Evolutionary conservation across 2,329 filamentous ascomycete genomes (phyloP).

Genomic region (Fusarium nematophilum): DNA sequence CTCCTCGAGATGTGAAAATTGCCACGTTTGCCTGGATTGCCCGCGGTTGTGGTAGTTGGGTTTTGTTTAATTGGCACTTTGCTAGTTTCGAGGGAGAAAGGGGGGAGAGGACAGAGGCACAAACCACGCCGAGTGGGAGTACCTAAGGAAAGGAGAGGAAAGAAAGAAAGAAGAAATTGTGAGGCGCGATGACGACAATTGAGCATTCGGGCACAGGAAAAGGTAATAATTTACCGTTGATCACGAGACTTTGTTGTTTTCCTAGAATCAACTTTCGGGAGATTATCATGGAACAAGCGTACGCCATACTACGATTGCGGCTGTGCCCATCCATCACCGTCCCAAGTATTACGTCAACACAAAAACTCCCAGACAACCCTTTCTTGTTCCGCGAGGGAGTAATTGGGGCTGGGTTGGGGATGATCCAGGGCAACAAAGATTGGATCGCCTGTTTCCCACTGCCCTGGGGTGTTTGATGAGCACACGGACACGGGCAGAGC

Average conservation of each 20-base stretch:
- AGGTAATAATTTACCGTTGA: constrained; percentile 3
- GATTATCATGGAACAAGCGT: constrained; percentile 26
- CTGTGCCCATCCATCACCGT: constrained; percentile 29
- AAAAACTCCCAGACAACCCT: not conserved
- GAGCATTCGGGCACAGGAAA: not conserved
- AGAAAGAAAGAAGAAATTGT: not conserved
- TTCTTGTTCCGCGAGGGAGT: constrained; percentile 8
- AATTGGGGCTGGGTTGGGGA: not conserved
- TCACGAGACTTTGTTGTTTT: constrained; percentile 24
- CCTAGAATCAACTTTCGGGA: not conserved
- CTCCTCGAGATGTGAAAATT: not conserved
- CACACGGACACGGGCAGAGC: not conserved
- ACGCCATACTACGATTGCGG: constrained; percentile 4
- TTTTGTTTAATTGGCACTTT: not conserved
- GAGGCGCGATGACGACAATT: not conserved
- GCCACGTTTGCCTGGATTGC: not conserved
- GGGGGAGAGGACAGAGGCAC: not conserved
- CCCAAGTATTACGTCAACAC: constrained; percentile 35
- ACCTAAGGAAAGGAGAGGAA: no score
- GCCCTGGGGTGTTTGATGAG: constrained; percentile 3
- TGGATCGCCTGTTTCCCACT: not conserved
- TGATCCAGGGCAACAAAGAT: not conserved
- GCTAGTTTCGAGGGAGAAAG: not conserved
- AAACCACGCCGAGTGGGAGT: no score
- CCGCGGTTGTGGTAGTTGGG: not conserved